Percentiles rank a stretch among this genome's conserved stretches.
Evolutionary conservation across 108 stramenopile species (phyloP).

Genomic region (Cylindrotheca fusiformis): DNA sequence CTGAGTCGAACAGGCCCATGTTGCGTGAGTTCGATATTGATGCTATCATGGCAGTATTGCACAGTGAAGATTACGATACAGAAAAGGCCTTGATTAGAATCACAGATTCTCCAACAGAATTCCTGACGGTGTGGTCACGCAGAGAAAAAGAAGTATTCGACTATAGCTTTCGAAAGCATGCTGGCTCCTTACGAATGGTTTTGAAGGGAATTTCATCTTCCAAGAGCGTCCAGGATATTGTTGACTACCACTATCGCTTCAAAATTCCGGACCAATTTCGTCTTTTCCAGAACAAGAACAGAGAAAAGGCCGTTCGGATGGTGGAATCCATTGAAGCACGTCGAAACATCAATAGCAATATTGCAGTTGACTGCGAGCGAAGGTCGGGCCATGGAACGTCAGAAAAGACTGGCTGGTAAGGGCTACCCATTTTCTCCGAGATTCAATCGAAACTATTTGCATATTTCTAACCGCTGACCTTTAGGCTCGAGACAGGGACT

Average conservation of each 20-base stretch:
- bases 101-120: conserved; percentile 34
- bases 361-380: not conserved
- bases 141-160: conserved; percentile 68
- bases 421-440: conserved; percentile 9
- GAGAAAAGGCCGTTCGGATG: conserved; percentile 77
- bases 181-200: conserved; percentile 69
- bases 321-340: conserved; percentile 73
- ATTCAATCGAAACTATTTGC: conserved; percentile 20
- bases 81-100: conserved; percentile 43
- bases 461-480: not conserved
- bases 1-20: conserved; percentile 11
- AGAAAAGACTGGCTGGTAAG: conserved; percentile 27
- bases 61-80: conserved; percentile 43
- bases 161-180: conserved; percentile 64
- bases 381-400: conserved; percentile 19
- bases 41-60: conserved; percentile 45
- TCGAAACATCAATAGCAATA: conserved; percentile 25
- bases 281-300: conserved; percentile 71
- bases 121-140: conserved; percentile 54
- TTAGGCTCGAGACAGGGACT: conserved; percentile 48
- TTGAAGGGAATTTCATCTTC: conserved; percentile 37
- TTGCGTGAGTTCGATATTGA: conserved; percentile 60
- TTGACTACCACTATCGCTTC: conserved; percentile 88
- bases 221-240: conserved; percentile 64
- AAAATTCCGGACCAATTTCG: conserved; percentile 89